Evolutionary conservation across 2,329 filamentous ascomycete species (phyloP).

Genomic region (Monosporascus ibericus): DNA sequence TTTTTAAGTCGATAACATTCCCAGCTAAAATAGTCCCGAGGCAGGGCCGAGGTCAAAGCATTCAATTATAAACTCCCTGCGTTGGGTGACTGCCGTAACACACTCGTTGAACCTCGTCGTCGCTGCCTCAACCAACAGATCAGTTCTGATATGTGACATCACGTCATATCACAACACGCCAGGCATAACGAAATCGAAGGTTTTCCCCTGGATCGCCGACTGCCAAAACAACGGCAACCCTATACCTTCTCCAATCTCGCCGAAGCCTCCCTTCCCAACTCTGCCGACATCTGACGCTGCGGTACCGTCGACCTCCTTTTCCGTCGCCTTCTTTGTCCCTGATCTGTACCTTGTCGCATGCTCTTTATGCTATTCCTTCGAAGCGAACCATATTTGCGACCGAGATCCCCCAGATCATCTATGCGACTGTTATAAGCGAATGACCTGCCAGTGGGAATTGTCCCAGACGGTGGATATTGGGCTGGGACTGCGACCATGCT

Average conservation of each 20-base stretch:
- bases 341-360: neutral
- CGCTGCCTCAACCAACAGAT: no score
- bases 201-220: neutral
- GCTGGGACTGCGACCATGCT: constrained; percentile 35
- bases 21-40: no score
- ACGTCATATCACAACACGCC: no score
- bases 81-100: no score
- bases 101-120: no score
- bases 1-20: no score
- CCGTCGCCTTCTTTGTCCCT: no score
- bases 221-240: neutral
- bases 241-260: constrained; percentile 9
- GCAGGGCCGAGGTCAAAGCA: no score
- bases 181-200: neutral
- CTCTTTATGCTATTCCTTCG: neutral
- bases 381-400: neutral
- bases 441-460: constrained; percentile 10
- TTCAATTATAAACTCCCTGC: no score
- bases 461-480: neutral
- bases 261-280: constrained; percentile 3
- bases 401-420: neutral
- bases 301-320: no score
- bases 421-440: constrained; percentile 7
- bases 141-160: no score
- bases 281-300: neutral